Evolutionary conservation across 257 asterid genomes (phyloP).

Genomic region (Prunella vulgaris): DNA sequence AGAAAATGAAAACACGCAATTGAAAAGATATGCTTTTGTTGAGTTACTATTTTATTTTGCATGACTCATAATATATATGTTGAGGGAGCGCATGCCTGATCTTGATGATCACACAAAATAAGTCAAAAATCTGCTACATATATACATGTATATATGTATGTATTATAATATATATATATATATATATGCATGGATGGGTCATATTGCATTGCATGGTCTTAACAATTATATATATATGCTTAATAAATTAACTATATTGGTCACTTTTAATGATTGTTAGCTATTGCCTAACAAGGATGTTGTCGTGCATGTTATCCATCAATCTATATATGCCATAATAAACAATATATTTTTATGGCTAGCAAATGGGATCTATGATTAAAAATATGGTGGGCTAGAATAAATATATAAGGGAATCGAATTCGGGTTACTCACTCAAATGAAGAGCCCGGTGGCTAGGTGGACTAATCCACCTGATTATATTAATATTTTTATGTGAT

Average conservation of each 20-base stretch:
- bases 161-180: background rate
- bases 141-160: background rate
- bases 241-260: background rate
- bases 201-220: slow-evolving; percentile 21
- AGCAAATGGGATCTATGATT: slow-evolving; percentile 11
- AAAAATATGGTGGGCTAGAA: too few relatives aligned
- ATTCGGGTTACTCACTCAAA: too few relatives aligned
- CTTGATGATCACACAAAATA: background rate
- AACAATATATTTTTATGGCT: slow-evolving; percentile 10
- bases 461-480: too few relatives aligned
- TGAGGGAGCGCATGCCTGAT: slow-evolving; percentile 5
- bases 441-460: too few relatives aligned
- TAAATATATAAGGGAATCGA: too few relatives aligned
- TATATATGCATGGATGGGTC: too few relatives aligned
- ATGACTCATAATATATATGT: background rate
- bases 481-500: too few relatives aligned
- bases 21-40: background rate
- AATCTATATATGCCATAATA: background rate
- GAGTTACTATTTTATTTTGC: background rate
- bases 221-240: background rate
- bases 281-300: background rate
- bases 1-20: background rate
- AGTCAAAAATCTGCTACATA: background rate
- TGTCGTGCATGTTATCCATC: too few relatives aligned
- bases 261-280: slow-evolving; percentile 36